Percentiles rank a stretch among this genome's conserved stretches.
Evolutionary conservation across 2,329 filamentous ascomycete genomes (phyloP).

Genomic region (Colletotrichum shisoi): DNA sequence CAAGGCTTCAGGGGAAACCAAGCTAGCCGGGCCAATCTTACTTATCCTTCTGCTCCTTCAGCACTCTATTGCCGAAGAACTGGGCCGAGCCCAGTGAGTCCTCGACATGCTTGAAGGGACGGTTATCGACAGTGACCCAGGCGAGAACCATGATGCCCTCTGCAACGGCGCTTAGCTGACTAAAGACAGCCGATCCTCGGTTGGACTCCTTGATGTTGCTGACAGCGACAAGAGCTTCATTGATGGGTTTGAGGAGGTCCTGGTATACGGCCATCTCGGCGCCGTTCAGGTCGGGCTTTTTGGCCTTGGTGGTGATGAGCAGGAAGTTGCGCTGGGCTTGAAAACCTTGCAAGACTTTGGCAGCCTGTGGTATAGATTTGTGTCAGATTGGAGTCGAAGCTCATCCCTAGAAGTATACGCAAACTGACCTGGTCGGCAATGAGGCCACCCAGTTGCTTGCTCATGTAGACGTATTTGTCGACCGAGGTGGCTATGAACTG

Average conservation of each 20-base stretch:
- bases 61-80: conserved; percentile 92
- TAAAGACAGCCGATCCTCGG: conserved; percentile 75
- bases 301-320: conserved; percentile 85
- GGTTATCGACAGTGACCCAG: conserved; percentile 86
- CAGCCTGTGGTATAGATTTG: conserved; percentile 50
- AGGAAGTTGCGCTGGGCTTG: conserved; percentile 86
- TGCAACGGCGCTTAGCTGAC: conserved; percentile 84
- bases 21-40: conserved; percentile 41
- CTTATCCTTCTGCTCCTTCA: conserved; percentile 87
- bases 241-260: conserved; percentile 85
- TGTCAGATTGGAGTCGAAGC: conserved; percentile 10
- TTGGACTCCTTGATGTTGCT: conserved; percentile 84
- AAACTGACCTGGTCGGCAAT: conserved; percentile 78
- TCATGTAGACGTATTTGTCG: conserved; percentile 78
- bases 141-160: conserved; percentile 89
- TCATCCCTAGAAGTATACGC: conserved; percentile 5
- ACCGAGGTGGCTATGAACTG: conserved; percentile 76
- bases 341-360: conserved; percentile 71
- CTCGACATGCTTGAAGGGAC: conserved; percentile 84
- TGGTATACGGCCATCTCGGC: conserved; percentile 71
- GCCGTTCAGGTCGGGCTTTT: conserved; percentile 79
- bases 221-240: conserved; percentile 80
- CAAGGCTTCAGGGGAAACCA: conserved; percentile 1
- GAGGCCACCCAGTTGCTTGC: conserved; percentile 77
- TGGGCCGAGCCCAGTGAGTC: conserved; percentile 85